Conservation (phyloP, 768 basidiomycete genomes). For the Boletus vinaceobasis region DNA sequence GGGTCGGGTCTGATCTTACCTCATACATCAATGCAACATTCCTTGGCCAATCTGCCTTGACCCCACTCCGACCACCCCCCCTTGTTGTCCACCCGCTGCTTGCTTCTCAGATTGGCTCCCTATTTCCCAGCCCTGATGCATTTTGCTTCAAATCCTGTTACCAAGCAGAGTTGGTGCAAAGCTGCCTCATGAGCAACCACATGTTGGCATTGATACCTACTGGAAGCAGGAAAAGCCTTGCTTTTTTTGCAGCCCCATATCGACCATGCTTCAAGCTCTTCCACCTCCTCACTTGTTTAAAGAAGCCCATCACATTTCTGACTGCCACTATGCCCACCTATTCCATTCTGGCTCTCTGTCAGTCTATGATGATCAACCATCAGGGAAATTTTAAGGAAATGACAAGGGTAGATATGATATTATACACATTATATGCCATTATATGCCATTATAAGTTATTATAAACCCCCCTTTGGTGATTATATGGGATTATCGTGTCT, state of each 20-base stretch:
- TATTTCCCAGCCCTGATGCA: background rate
- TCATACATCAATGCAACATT: too few species aligned
- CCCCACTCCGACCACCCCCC: background rate
- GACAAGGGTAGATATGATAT: too few species aligned
- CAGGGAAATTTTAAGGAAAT: too few species aligned
- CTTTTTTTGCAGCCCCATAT: constrained; percentile 2
- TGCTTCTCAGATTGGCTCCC: fast-evolving
- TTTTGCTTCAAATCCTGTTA: constrained; percentile 1
- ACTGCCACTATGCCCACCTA: constrained; percentile 4
- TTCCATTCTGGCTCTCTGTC: constrained; percentile 1
- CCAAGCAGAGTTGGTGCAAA: constrained; percentile 10
- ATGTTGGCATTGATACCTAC: constrained; percentile 9
- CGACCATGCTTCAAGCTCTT: constrained; percentile 10
- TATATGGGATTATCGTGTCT: too few species aligned
- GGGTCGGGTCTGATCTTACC: background rate
- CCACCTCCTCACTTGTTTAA: background rate
- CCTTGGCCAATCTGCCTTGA: background rate
- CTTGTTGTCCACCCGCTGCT: background rate
- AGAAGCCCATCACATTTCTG: constrained; percentile 10
- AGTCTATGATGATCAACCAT: constrained; percentile 7
- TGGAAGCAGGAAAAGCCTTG: constrained; percentile 11
- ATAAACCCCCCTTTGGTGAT: too few species aligned
- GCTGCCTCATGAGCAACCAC: constrained; percentile 1
- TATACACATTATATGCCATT: too few species aligned
- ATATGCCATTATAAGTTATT: too few species aligned